Evolutionary conservation across 2,329 filamentous ascomycete species (phyloP).

Genomic region (Penicillium sp.): DNA sequence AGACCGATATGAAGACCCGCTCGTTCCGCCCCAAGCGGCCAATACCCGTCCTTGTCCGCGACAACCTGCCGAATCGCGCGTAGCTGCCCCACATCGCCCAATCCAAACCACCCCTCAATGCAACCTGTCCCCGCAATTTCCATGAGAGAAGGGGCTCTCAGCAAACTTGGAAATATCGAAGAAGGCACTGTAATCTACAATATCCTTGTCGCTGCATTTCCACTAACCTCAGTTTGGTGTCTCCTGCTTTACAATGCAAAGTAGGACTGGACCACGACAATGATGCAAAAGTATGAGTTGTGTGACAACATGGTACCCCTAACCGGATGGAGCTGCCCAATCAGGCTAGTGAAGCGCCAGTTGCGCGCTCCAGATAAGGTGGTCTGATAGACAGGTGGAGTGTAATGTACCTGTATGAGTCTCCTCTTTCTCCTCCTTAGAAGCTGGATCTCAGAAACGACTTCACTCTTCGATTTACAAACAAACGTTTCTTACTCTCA

Average conservation of each 20-base stretch:
- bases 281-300: neutral
- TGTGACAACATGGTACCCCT: neutral
- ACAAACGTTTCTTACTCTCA: neutral
- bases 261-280: neutral
- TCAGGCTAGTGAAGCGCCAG: constrained; percentile 16
- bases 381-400: constrained; percentile 7
- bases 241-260: neutral
- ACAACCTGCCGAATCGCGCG: constrained; percentile 17
- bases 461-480: constrained; percentile 2
- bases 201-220: neutral
- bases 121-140: constrained; percentile 8
- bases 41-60: constrained; percentile 9
- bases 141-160: neutral
- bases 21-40: neutral
- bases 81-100: constrained; percentile 15
- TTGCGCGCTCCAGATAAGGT: constrained; percentile 12
- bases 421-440: constrained; percentile 1
- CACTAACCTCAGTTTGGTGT: neutral
- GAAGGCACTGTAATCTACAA: neutral
- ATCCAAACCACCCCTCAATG: neutral
- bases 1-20: constrained; percentile 6
- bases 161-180: neutral
- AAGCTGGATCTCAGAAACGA: constrained; percentile 1
- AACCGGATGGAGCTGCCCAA: constrained; percentile 26
- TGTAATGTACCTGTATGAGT: constrained; percentile 18